Evolutionary conservation across 768 basidiomycete species (phyloP).

Genomic region (Podaxis mareebaensis): DNA sequence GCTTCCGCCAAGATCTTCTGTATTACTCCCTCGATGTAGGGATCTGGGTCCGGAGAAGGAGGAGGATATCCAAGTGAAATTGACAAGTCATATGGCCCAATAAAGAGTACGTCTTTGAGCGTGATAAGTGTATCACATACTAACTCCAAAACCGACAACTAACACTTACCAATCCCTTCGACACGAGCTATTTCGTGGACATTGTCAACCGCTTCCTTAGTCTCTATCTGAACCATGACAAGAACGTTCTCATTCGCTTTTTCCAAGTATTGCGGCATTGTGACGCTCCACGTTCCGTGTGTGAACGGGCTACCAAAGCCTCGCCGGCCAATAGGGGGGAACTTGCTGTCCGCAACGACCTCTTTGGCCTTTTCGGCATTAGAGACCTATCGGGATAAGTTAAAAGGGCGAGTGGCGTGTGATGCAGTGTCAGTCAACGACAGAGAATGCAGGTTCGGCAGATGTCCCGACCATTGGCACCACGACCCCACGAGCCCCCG

Average conservation of each 20-base stretch:
- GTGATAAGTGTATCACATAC: slow-evolving; percentile 25
- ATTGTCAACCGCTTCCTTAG: slow-evolving; percentile 56
- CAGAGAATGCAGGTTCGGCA: not conserved
- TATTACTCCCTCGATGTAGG: slow-evolving; percentile 61
- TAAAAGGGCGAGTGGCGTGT: not conserved
- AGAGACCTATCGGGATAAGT: slow-evolving; percentile 42
- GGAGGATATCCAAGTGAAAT: slow-evolving; percentile 58
- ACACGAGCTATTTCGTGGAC: slow-evolving; percentile 59
- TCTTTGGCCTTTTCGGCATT: slow-evolving; percentile 57
- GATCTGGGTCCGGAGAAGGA: slow-evolving; percentile 65
- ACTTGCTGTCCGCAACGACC: slow-evolving; percentile 56
- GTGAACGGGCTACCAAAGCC: slow-evolving; percentile 70
- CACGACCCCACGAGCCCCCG: slow-evolving; percentile 63
- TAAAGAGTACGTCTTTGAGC: slow-evolving; percentile 46
- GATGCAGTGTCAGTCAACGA: not conserved
- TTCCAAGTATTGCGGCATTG: slow-evolving; percentile 48
- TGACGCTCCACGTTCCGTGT: slow-evolving; percentile 57
- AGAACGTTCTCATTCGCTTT: slow-evolving; percentile 56
- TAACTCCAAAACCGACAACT: not conserved
- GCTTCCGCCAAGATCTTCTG: slow-evolving; percentile 50
- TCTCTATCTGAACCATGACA: slow-evolving; percentile 72
- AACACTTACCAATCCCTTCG: slow-evolving; percentile 56
- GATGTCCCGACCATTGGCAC: slow-evolving; percentile 59
- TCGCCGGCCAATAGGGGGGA: slow-evolving; percentile 62
- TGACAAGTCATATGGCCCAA: slow-evolving; percentile 72